Evolutionary conservation across 2,329 filamentous ascomycete genomes (phyloP), one percentile per base, ranked within the genome.

Genomic region (Rachicladosporium sp.): DNA sequence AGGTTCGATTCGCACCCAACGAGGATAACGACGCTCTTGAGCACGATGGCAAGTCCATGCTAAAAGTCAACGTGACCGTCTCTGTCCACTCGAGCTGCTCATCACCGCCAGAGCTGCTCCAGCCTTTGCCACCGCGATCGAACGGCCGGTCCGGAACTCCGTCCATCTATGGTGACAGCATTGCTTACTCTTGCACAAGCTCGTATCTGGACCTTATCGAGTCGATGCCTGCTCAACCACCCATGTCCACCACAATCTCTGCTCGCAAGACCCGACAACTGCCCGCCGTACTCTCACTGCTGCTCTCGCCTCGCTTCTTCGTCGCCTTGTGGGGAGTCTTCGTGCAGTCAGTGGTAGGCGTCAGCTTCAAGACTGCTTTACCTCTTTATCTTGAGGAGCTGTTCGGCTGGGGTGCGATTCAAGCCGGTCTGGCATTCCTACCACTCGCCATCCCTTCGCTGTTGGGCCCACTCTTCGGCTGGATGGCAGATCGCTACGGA

Each of bases 351-450:
- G 29, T 36, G 2, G 35, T 50, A 10, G 46, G 46, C 31, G 44
- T 45, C 19, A 48, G 40, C 34, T 46, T 53, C 33, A 43, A 53
- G 32, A 40, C 50, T 10, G 43, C 44, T 9, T 41, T 53, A 1
- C 48, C 50, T 7, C 35, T 53, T 34, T 31, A 42, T 27, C 43
- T 49, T 10, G 29, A 44, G 37, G 13, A 19, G 3, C 43, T 38
- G 10, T 50, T 53, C 33, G 39, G 37, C 31, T 53, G 49, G 49
- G 36, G 41, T 15, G 33, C 45, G 6, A 44, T 37, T 10, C 44
- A 45, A 6, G 43, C 40, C 8, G 50, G 49, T 10, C 45, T 52
- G 10, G 46, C 51, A 31, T 53, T 52, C 46, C 30, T 53, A 13
- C 48, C 48, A 2, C 31, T 53, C 6, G 43, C 45, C 6, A 36